A percentile compares a stretch with the other conserved stretches of the same genome.
These are phyloP conservation scores for Anthoceros angustus DNA, from an alignment of 225 moss, liverwort and hornwort species.

Conservation along the genomic window DNA sequence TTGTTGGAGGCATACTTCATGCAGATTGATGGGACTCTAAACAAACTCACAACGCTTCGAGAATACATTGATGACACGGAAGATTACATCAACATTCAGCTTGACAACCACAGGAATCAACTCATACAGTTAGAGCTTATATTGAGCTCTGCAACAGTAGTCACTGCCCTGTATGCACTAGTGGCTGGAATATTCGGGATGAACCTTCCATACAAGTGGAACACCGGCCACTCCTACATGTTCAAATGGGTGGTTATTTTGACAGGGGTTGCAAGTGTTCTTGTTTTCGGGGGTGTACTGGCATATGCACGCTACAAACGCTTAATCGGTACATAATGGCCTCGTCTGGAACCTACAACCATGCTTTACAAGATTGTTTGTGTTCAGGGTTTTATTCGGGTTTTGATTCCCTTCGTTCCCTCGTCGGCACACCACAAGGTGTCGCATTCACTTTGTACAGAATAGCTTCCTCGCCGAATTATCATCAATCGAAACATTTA, in stretches of 20 bases:
- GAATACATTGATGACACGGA: constrained; percentile 86
- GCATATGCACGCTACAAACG: too few relatives aligned
- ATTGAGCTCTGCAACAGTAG: constrained; percentile 85
- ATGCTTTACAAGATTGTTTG: too few relatives aligned
- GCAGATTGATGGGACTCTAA: constrained; percentile 80
- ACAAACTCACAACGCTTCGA: constrained; percentile 69
- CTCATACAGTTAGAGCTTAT: constrained; percentile 81
- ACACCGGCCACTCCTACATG: constrained; percentile 30
- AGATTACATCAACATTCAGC: constrained; percentile 81
- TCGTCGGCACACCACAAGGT: too few relatives aligned
- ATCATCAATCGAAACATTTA: too few relatives aligned
- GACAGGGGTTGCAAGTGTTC: too few relatives aligned
- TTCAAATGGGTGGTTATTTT: constrained; percentile 56
- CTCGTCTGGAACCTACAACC: too few relatives aligned
- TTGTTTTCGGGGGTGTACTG: too few relatives aligned
- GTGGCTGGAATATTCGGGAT: constrained; percentile 93
- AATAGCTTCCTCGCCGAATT: too few relatives aligned
- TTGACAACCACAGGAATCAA: constrained; percentile 83
- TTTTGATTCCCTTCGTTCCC: too few relatives aligned
- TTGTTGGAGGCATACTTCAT: constrained; percentile 91
- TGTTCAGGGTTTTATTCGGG: too few relatives aligned
- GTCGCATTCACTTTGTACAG: too few relatives aligned
- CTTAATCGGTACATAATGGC: too few relatives aligned
- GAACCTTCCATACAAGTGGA: constrained; percentile 89
- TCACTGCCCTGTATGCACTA: constrained; percentile 65